A percentile compares a stretch with the other conserved stretches of the same genome.
These are phyloP conservation scores for Citrus inodora DNA, from an alignment of 345 rosid genomes.

Conservation along the genomic window DNA sequence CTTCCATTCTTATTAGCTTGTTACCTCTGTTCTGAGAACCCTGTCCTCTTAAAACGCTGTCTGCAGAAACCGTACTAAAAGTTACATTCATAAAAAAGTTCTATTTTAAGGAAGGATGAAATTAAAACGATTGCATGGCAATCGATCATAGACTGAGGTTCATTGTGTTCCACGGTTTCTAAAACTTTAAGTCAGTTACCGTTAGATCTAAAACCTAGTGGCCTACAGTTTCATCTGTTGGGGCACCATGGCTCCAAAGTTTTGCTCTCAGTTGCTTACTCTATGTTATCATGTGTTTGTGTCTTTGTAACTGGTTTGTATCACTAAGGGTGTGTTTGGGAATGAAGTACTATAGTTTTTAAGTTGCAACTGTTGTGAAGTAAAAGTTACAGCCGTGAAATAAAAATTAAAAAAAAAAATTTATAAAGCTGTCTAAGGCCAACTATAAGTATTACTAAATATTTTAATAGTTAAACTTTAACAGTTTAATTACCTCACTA, in stretches of 20 bases:
- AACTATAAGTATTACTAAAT: too few relatives aligned
- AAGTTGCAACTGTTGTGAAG: too few relatives aligned
- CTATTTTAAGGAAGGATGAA: background rate
- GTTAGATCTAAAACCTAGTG: background rate
- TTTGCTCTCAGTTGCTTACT: background rate
- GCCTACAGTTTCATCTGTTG: background rate
- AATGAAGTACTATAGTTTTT: too few relatives aligned
- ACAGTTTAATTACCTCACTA: too few relatives aligned
- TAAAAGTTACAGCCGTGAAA: too few relatives aligned
- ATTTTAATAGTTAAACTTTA: too few relatives aligned
- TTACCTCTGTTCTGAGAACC: background rate
- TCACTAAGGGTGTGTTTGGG: too few relatives aligned
- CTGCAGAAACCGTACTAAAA: background rate
- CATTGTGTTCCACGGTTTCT: background rate
- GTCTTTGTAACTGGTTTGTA: background rate
- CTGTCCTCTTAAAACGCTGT: background rate
- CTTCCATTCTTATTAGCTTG: background rate
- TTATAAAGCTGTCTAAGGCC: too few relatives aligned
- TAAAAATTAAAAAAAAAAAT: too few relatives aligned
- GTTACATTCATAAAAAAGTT: background rate
- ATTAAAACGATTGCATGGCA: background rate
- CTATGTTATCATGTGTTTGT: background rate
- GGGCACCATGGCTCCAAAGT: background rate
- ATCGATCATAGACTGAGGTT: background rate
- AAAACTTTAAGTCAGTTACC: background rate